Evolutionary conservation across 2,329 filamentous ascomycete species (phyloP), one percentile per base, ranked within the genome.

Genomic region (Calycina herbarum): DNA sequence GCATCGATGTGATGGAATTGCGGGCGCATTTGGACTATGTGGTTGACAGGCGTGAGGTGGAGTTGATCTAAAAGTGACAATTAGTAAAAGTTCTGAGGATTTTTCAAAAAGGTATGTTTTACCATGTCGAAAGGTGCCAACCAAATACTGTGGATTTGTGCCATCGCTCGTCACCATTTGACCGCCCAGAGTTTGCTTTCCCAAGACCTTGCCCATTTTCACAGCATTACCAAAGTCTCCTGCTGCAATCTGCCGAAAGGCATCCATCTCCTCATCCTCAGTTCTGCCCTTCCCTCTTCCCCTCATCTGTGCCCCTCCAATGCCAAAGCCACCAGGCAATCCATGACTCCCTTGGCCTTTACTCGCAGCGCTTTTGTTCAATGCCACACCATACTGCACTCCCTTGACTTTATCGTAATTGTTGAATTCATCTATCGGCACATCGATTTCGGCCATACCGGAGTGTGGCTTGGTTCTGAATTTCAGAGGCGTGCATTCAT

Each of bases 1-100:
- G 95, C 94, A 78, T 98, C 95, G 71, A 98, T 84, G 79, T 98
- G 93, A 78, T 97, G 93, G 67, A 96, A 90, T 74, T 97, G 92
- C 0, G 95, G 93, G 3, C 94, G 91, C 74, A 99, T 87, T 76
- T 96, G 92, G 54, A 96, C 91, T 57, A 97, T 86, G 1, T 92
- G 90, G 51, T 89, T 88, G 57, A 96, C 86, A 29, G 91, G 91
- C 0, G 93, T 96, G 48, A 98, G 86, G 79, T 97, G 93, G 10
- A 97, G 82, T 75, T 96, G 88, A 72, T 92, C 92, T 94, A 69
- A 7, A 24, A 15, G 45, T n/a, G 20, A 45, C 29, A 62, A 57
- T 71, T 38, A 68, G 65, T 31, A 59, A 29, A 20, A 13, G 20
- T 2, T 27, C 3, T 10, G 4, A 3, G 10, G 4, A 11, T 11